Base-by-base conservation (phyloP, 352 stramenopile species). In the Globisporangium viniferum region DNA sequence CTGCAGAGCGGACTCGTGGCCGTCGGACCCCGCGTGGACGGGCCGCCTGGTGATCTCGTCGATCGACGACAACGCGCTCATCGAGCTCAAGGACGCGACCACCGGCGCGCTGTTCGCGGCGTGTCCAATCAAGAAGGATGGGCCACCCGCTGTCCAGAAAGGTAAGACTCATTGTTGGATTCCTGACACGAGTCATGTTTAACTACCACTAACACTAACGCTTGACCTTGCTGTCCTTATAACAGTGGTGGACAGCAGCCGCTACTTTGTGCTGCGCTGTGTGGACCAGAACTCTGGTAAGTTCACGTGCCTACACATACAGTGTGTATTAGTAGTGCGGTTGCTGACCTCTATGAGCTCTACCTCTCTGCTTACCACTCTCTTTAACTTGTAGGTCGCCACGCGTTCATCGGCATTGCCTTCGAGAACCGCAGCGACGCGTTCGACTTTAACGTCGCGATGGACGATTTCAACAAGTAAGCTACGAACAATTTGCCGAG, bases 351-450 rank as follows among this genome's bases (percentile, higher is more conserved):
- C 12, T 46, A 12, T 20, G 14, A 39, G 33, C 31, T 39, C 39
- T 24, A 24, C 24, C 24, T 6, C 39, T 46, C 12, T 46, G 39
- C 12, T 46, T 46, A 18, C 20, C 14, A 5, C 6, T 46, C 39
- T 46, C 15, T 46, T 20, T 7, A 15, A 46, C 8, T 9, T 46
- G 39, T 20, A 46, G 12, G 39, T 22, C 75, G 90, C 33, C 91
- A 98, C 74, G 94, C 95, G 73, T 98, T 97, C 75, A 95, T 98
- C 62, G 93, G 93, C 20, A 86, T 98, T 66, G 93, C 92, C 5
- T 98, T 98, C 66, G 95, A 98, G 75, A 94, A 98, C 69, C 82
- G 93, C 48, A 97, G 95, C 73, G 91, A 98, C 74, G 92, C 93
- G 1, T 98, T 98, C 79, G 93, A 98, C 77, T 98, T 98, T 72